Evolutionary conservation across 331 rosid species (phyloP), one percentile per base, ranked within the genome.

Genomic region (Erythrophleum ivorense): DNA sequence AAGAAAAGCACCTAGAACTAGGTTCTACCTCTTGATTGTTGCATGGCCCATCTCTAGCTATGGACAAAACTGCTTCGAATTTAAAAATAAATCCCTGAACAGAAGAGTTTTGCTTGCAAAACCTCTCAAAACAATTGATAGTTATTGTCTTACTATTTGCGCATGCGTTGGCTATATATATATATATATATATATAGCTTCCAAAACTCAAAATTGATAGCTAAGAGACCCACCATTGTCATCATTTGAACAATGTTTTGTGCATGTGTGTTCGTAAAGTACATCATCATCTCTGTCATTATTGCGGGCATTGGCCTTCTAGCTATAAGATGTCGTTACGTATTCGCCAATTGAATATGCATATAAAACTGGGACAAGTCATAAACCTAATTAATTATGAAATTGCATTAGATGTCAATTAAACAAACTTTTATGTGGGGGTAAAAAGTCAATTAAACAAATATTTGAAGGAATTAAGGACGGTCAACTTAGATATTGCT

Each of bases 11-110:
- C 24, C 49, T 19, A 65, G 65, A 64, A 64, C 29, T 43, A 68
- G 24, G 58, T 15, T 40, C 33, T 59, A 46, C 60, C 82, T 70
- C 73, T 40, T 77, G 54, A 62, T 71, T 60, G 59, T 40, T 52
- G 82, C 82, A 77, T 83, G 63, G 45, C 60, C 79, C 82, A 71
- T 83, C 68, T 59, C 74, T 14, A 40, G 59, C 50, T 11, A 45
- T 58, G 10, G 52, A 63, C 64, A 3, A 57, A 67, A 57, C 58
- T 71, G 24, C 19, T 53, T 45, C 52, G 11, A 24, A 66, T n/a
- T 60, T 29, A 3, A 60, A 60, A 24, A 60, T 60, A 24, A 67
- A 82, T 36, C 55, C 0, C 31, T 52, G 46, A 60, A 46, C 29
- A 40, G 16, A 70, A 45, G 19, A 48, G 19, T 11, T 70, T 70